Conservation (phyloP, 2,329 filamentous ascomycete genomes). For the Clarireedia monteithiana region DNA sequence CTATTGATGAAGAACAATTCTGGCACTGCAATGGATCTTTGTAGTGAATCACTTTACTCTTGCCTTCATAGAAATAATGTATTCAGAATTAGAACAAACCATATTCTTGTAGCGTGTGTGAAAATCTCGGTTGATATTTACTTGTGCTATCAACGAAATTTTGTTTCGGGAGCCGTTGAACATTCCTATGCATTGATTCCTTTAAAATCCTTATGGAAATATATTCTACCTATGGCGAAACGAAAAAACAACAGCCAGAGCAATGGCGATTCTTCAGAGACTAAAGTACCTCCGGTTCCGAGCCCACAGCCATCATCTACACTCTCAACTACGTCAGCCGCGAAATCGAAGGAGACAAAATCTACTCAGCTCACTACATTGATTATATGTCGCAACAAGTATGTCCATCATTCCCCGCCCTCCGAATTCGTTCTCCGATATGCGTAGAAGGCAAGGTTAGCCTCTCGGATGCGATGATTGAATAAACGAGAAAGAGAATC, state of each 20-base stretch:
- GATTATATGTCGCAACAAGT: slow-evolving; percentile 63
- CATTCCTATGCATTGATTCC: slow-evolving; percentile 4
- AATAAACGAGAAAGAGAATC: slow-evolving; percentile 1
- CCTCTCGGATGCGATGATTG: slow-evolving; percentile 2
- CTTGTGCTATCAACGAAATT: slow-evolving; percentile 10
- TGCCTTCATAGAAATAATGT: neutral
- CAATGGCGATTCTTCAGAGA: slow-evolving; percentile 23
- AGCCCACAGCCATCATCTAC: slow-evolving; percentile 15
- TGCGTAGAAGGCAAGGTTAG: neutral
- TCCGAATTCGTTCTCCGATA: neutral
- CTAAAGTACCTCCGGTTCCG: slow-evolving; percentile 11
- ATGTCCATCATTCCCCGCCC: slow-evolving; percentile 31
- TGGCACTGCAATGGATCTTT: neutral
- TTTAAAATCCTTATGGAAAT: neutral
- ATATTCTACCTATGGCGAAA: slow-evolving; percentile 34
- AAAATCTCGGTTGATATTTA: slow-evolving; percentile 11
- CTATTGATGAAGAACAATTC: slow-evolving; percentile 3
- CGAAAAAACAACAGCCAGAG: slow-evolving; percentile 38
- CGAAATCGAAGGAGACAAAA: slow-evolving; percentile 25
- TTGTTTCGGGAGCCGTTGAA: slow-evolving; percentile 1
- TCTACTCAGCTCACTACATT: slow-evolving; percentile 39
- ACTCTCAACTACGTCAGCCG: slow-evolving; percentile 15
- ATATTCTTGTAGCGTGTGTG: slow-evolving; percentile 7
- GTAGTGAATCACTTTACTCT: neutral
- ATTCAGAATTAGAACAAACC: neutral